A percentile compares a stretch with the other conserved stretches of the same genome.
Conservation (phyloP, 2,329 filamentous ascomycete genomes). For the Trichoderma polysporum region DNA sequence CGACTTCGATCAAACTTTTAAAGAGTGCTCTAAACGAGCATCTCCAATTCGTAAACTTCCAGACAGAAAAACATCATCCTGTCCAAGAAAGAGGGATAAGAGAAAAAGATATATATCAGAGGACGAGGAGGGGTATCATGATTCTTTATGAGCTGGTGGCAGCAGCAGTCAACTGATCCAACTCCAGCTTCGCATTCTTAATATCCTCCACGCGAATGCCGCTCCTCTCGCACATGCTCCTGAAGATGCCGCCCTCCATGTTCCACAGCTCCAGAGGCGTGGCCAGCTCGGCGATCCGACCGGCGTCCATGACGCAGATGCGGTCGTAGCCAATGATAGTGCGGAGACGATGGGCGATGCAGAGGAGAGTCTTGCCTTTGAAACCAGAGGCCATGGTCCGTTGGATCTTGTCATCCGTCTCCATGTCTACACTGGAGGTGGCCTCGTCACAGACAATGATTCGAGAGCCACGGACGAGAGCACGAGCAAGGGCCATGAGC, state of each 20-base stretch:
- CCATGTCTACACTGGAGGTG: conserved; percentile 89
- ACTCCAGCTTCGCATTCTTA: conserved; percentile 40
- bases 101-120: neutral
- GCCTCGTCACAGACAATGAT: conserved; percentile 98
- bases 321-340: conserved; percentile 94
- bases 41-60: neutral
- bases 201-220: conserved; percentile 66
- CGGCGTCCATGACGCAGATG: conserved; percentile 94
- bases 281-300: conserved; percentile 83
- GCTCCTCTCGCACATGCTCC: conserved; percentile 84
- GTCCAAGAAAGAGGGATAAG: neutral
- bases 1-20: neutral
- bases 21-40: neutral
- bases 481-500: conserved; percentile 89
- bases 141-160: neutral
- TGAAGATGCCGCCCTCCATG: conserved; percentile 70
- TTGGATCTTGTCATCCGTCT: conserved; percentile 96
- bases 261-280: conserved; percentile 72
- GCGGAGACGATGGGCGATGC: conserved; percentile 87
- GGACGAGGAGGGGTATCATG: neutral
- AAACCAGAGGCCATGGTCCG: conserved; percentile 82
- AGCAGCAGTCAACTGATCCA: conserved; percentile 26
- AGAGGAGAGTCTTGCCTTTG: conserved; percentile 81
- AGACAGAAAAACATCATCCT: neutral
- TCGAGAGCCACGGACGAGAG: conserved; percentile 79